These are phyloP conservation scores for Blastobotrys indianensis DNA, from an alignment of 1,139 yeast genomes.

Conservation along the genomic window DNA sequence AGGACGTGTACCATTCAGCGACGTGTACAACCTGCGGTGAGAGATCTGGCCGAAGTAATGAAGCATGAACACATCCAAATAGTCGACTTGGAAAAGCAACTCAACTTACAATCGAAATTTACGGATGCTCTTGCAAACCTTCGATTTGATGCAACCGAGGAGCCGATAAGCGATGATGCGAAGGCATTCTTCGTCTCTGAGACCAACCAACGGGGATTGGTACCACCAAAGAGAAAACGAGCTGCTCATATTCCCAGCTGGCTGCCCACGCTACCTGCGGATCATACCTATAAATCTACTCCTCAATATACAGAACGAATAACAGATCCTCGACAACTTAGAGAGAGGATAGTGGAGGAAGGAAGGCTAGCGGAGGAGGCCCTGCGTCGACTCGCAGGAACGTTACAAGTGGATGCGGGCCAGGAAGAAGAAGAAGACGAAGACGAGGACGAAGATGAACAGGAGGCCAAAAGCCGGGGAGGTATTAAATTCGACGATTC, in stretches of 20 bases:
- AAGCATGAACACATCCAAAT: constrained; percentile 42
- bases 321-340: constrained; percentile 66
- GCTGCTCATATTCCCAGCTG: constrained; percentile 62
- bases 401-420: constrained; percentile 24
- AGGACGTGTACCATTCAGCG: constrained; percentile 63
- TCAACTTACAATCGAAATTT: constrained; percentile 22
- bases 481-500: not conserved
- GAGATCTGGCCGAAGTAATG: constrained; percentile 51
- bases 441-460: constrained; percentile 23
- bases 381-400: constrained; percentile 45
- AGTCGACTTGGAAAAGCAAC: constrained; percentile 44
- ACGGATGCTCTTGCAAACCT: constrained; percentile 26
- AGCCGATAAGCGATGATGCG: constrained; percentile 20
- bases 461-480: constrained; percentile 11
- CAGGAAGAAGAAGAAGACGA: constrained; percentile 25
- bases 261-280: constrained; percentile 88
- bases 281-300: constrained; percentile 78
- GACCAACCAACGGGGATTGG: constrained; percentile 25
- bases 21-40: constrained; percentile 51
- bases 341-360: constrained; percentile 70
- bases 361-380: constrained; percentile 77
- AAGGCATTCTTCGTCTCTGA: constrained; percentile 26
- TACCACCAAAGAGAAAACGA: constrained; percentile 42
- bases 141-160: constrained; percentile 27
- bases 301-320: constrained; percentile 58